Percentiles rank a stretch among this genome's conserved stretches.
Conservation (phyloP, 306 rosid genomes). For the Elaeagnus macrophylla region DNA sequence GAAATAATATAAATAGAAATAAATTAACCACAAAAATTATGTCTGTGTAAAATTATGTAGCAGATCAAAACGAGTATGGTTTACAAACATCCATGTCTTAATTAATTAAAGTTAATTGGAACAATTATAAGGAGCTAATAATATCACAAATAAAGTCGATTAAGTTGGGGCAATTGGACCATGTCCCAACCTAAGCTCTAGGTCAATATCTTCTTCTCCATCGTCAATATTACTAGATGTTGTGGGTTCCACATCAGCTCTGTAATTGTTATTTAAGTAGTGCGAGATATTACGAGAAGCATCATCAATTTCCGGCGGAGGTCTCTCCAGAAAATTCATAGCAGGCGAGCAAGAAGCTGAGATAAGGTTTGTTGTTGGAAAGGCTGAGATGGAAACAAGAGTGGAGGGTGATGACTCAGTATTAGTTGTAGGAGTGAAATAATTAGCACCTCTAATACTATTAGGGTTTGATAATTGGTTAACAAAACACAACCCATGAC, state of each 20-base stretch:
- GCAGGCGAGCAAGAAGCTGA: conserved; percentile 19
- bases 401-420: conserved; percentile 37
- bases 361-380: conserved; percentile 23
- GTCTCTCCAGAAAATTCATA: conserved; percentile 15
- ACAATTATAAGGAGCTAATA: too few relatives aligned
- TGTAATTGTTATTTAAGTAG: not conserved
- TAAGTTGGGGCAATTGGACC: conserved; percentile 40
- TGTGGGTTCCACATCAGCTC: conserved; percentile 21
- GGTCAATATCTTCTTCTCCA: conserved; percentile 73
- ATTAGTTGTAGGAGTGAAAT: conserved; percentile 4
- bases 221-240: conserved; percentile 14
- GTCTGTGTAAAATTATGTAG: too few relatives aligned
- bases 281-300: conserved; percentile 1
- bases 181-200: conserved; percentile 82
- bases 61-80: too few relatives aligned
- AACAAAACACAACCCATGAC: conserved; percentile 57
- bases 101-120: too few relatives aligned
- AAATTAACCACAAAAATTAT: too few relatives aligned
- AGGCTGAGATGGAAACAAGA: conserved; percentile 48
- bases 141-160: not conserved
- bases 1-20: too few relatives aligned
- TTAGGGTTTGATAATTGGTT: conserved; percentile 70
- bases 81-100: too few relatives aligned
- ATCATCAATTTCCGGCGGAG: conserved; percentile 6
- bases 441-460: not conserved